Base-by-base conservation (phyloP, 805 yeast genomes). In the Yamadazyma ubonensis region DNA sequence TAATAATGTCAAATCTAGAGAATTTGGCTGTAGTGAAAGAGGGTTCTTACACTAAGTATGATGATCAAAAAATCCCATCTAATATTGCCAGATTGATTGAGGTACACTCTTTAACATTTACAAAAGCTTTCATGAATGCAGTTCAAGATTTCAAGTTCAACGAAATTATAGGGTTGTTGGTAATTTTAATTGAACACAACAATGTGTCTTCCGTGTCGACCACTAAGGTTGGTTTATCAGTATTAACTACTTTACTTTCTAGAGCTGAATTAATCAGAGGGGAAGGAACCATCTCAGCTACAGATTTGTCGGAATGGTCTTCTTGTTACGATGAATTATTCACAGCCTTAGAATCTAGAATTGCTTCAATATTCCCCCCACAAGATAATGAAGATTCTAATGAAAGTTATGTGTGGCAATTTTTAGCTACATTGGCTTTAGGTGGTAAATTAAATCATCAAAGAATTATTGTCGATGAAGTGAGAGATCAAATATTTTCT, bases 381-480 rank as follows among this genome's bases (percentile, higher is more conserved):
- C 69, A 74, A 43, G 70, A 65, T 29, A 58, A 59, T 28, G 68
- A 69, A 38, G 78, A 89, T 1, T 51, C 64, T 3, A 58, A 63
- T 39, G 71, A 65, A 46, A 65, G 67, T 26, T 89, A 90, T 55
- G 88, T 88, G 36, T 91, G 99, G 99, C 97, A 91, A 67, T 90
- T 91, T 57, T 76, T 91, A 61, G 99, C 99, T 16, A 84, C 96
- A 10, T 74, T 91, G 45, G 91, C 98, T 0, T 70, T 91, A 47
- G 91, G 96, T 45, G 96, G 97, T 48, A 83, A 85, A 58, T 68
- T 86, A 52, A 83, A 83, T 53, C 96, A 90, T 58, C 97, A 91
- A 73, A 78, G 96, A 67, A 79, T 87, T 45, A 85, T 91, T 52
- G 96, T 91, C 30, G 97, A 89, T 61, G 96, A 88, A 59, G 89